A percentile compares a stretch with the other conserved stretches of the same genome.
These are phyloP conservation scores for Yarrowia galli DNA, from an alignment of 1,139 yeast genomes.

Conservation along the genomic window DNA sequence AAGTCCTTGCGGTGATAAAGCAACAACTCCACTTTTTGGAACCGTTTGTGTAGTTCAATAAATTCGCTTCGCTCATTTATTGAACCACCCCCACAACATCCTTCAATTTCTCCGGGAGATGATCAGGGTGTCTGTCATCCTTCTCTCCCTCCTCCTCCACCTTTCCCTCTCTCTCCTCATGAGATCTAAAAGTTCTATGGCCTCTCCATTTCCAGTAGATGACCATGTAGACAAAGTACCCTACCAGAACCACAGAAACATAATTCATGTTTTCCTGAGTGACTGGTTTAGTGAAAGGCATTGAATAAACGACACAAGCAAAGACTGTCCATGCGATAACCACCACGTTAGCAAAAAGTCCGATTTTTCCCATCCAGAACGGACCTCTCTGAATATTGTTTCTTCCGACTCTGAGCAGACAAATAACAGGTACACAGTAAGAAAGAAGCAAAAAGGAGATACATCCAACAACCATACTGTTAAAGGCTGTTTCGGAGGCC, in stretches of 20 bases:
- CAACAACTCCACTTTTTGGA: too few species aligned
- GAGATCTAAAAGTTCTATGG: slow-evolving; percentile 20
- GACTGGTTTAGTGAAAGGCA: slow-evolving; percentile 77
- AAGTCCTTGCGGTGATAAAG: too few species aligned
- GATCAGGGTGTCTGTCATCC: slow-evolving; percentile 4
- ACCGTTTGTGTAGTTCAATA: too few species aligned
- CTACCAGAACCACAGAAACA: slow-evolving; percentile 60
- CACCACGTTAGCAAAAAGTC: slow-evolving; percentile 63
- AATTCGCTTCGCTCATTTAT: neutral
- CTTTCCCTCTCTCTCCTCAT: slow-evolving; percentile 27
- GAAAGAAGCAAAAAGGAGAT: slow-evolving; percentile 60
- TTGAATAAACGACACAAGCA: slow-evolving; percentile 67
- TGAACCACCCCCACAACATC: slow-evolving; percentile 21
- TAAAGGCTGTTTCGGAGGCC: slow-evolving; percentile 64
- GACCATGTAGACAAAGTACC: slow-evolving; percentile 42
- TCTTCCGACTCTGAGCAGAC: slow-evolving; percentile 65
- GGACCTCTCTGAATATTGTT: slow-evolving; percentile 70
- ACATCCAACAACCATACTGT: slow-evolving; percentile 64
- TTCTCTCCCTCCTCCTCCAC: slow-evolving; percentile 8
- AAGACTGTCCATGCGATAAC: slow-evolving; percentile 70
- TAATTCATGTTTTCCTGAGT: slow-evolving; percentile 74
- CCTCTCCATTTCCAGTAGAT: slow-evolving; percentile 43
- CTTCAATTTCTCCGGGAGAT: slow-evolving; percentile 15
- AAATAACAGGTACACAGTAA: slow-evolving; percentile 59
- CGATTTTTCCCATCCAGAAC: slow-evolving; percentile 69